A percentile compares a stretch with the other conserved stretches of the same genome.
These are phyloP conservation scores for Pseudopediastrum boryanum DNA, from an alignment of 139 green algal genomes.

Conservation along the genomic window DNA sequence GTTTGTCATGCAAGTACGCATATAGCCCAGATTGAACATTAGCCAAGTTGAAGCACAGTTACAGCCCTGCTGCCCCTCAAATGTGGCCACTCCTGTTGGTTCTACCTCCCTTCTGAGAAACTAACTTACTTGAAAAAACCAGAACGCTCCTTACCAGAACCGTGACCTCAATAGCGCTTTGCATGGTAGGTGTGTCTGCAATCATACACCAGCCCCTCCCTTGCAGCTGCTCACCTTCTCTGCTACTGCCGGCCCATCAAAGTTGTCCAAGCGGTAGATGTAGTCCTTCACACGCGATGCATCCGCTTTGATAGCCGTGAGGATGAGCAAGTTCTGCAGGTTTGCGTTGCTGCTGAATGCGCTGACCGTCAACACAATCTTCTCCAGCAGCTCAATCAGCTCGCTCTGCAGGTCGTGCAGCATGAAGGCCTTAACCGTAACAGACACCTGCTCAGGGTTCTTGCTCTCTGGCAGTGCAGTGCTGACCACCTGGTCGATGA, in stretches of 20 bases:
- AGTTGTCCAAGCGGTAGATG: slow-evolving; percentile 98
- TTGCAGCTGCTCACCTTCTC: slow-evolving; percentile 78
- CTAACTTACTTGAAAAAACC: no score
- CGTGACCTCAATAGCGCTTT: no score
- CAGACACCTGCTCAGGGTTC: slow-evolving; percentile 97
- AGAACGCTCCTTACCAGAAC: no score
- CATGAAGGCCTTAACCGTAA: slow-evolving; percentile 99
- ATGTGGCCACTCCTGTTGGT: no score
- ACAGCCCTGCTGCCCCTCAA: no score
- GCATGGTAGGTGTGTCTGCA: no score
- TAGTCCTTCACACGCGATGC: slow-evolving; percentile 90
- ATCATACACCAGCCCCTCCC: no score
- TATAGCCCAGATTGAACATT: no score
- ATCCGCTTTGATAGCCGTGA: slow-evolving; percentile 98
- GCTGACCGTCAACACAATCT: slow-evolving; percentile 97
- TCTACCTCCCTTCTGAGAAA: no score
- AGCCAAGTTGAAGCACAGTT: no score
- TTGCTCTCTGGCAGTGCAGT: slow-evolving; percentile 97
- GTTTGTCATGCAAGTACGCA: no score
- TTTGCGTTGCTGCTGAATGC: slow-evolving; percentile 99
- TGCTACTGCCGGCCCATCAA: slow-evolving; percentile 93
- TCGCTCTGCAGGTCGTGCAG: slow-evolving; percentile 87
- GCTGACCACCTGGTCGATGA: slow-evolving; percentile 91
- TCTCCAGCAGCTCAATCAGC: slow-evolving; percentile 99
- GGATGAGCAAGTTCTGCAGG: slow-evolving; percentile 98